Evolutionary conservation across 805 yeast genomes (phyloP).

Genomic region (Ogataea pini): DNA sequence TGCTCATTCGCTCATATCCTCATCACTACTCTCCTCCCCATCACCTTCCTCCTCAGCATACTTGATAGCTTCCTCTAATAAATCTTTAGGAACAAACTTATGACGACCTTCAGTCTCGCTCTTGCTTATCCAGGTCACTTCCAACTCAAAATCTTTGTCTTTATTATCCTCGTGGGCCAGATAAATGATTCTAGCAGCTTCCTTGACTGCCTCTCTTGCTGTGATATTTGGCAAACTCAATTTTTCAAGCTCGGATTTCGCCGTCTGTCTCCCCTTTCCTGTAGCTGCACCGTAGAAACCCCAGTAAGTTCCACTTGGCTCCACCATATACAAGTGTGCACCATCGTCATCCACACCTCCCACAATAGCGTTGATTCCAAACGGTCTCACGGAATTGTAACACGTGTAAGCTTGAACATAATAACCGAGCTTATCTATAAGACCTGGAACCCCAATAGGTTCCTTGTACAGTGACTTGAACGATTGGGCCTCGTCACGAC

Average conservation of each 20-base stretch:
- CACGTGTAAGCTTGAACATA: conserved; percentile 95
- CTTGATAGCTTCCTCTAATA: conserved; percentile 79
- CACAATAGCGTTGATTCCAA: conserved; percentile 88
- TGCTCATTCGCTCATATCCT: conserved; percentile 36
- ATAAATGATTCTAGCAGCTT: conserved; percentile 91
- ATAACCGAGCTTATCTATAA: conserved; percentile 84
- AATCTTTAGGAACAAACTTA: conserved; percentile 73
- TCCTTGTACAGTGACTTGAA: conserved; percentile 77
- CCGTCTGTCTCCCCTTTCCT: conserved; percentile 98
- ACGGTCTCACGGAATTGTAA: conserved; percentile 96
- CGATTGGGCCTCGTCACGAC: conserved; percentile 84
- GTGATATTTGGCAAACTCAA: conserved; percentile 69
- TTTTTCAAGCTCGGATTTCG: conserved; percentile 94
- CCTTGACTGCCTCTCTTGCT: conserved; percentile 82
- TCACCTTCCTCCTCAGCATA: conserved; percentile 82
- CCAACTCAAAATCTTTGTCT: conserved; percentile 95
- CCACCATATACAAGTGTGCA: conserved; percentile 87
- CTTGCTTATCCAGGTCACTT: conserved; percentile 82
- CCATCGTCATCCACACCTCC: conserved; percentile 94
- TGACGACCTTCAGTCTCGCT: conserved; percentile 81
- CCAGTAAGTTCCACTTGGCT: conserved; percentile 97
- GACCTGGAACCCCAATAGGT: conserved; percentile 75
- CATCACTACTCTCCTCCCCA: conserved; percentile 51
- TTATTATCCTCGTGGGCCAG: conserved; percentile 97
- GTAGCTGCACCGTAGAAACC: conserved; percentile 97